These are phyloP conservation scores for Lentinula boryana DNA, from an alignment of 768 basidiomycete species.

Conservation along the genomic window DNA sequence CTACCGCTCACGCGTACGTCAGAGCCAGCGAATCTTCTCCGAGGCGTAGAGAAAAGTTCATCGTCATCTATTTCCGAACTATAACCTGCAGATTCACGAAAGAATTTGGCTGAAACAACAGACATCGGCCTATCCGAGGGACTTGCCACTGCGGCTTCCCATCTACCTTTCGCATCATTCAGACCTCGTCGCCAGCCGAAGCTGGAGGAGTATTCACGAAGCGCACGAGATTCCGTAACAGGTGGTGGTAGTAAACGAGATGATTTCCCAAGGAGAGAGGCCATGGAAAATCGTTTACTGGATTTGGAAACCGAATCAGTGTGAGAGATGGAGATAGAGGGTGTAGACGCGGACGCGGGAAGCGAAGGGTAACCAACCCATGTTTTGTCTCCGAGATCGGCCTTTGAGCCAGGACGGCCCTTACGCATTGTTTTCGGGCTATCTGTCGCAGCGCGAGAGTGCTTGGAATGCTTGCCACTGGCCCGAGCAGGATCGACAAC, in stretches of 20 bases:
- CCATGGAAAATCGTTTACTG: slow-evolving; percentile 28
- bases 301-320: slow-evolving; percentile 5
- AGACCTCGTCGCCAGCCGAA: slow-evolving; percentile 40
- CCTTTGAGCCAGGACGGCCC: background rate
- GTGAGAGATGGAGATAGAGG: background rate
- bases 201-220: slow-evolving; percentile 35
- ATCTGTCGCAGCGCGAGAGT: background rate
- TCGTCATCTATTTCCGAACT: background rate
- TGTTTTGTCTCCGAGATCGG: background rate
- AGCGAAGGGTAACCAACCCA: background rate
- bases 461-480: background rate
- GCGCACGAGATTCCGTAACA: slow-evolving; percentile 40
- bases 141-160: background rate
- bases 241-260: slow-evolving; percentile 32
- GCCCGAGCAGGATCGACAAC: background rate
- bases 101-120: background rate
- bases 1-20: background rate
- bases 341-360: background rate
- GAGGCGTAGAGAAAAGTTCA: slow-evolving; percentile 3
- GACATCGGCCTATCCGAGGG: background rate
- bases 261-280: slow-evolving; percentile 20
- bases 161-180: background rate
- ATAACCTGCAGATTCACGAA: background rate
- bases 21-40: background rate
- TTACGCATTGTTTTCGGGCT: background rate